Percentiles rank a stretch among this genome's conserved stretches.
Conservation (phyloP, 163 green algal genomes). For the Trebouxia gelatinosa region DNA sequence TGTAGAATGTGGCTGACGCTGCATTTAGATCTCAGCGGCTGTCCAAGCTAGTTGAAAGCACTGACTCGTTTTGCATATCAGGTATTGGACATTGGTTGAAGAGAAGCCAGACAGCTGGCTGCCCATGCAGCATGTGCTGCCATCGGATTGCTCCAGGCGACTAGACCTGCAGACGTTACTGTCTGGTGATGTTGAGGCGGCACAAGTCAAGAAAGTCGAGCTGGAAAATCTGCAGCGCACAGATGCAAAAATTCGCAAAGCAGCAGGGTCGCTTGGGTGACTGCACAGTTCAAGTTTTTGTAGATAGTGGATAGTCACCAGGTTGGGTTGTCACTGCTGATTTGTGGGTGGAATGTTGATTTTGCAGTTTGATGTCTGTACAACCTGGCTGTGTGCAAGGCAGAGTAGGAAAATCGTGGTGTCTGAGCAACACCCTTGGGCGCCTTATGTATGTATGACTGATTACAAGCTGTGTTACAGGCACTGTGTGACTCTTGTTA, state of each 20-base stretch:
- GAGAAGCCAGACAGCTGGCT: slow-evolving; percentile 47
- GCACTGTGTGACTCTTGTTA: no score
- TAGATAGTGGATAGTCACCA: no score
- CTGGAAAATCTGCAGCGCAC: slow-evolving; percentile 71
- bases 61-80: neutral
- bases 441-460: no score
- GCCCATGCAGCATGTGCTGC: slow-evolving; percentile 41
- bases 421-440: no score
- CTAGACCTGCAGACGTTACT: slow-evolving; percentile 50
- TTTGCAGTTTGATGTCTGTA: neutral
- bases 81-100: slow-evolving; percentile 64
- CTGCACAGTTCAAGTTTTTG: no score
- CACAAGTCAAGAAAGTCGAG: slow-evolving; percentile 70
- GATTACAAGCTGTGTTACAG: no score
- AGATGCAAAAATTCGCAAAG: slow-evolving; percentile 74
- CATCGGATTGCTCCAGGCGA: slow-evolving; percentile 61
- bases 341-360: no score
- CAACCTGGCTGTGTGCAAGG: neutral
- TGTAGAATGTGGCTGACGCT: neutral
- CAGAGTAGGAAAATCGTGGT: neutral
- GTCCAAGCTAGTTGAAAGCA: neutral
- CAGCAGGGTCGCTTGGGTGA: neutral
- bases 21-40: neutral
- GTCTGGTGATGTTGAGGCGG: slow-evolving; percentile 34
- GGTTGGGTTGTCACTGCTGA: no score